phyloP scores from a whole-genome alignment of 306 rosid genomes.

The Rubus idaeus region DNA sequence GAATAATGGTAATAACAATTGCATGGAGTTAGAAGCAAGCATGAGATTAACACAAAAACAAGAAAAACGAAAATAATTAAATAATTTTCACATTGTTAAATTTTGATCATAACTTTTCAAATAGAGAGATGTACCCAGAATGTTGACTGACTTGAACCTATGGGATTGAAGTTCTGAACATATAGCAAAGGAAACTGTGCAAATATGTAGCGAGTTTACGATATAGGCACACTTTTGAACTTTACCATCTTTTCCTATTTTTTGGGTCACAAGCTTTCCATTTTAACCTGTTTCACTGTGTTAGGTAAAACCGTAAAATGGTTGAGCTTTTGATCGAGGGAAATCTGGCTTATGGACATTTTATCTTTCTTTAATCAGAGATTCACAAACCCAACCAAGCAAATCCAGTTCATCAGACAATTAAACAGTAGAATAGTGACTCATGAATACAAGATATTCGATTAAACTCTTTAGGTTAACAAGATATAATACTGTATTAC shows the following conservation, averaged over 20 bases:
- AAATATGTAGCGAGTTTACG: background rate
- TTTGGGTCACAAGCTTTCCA: slow-evolving; percentile 18
- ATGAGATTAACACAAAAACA: background rate
- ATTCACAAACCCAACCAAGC: too few relatives aligned
- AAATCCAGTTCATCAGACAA: background rate
- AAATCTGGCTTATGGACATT: too few relatives aligned
- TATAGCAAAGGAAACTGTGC: background rate
- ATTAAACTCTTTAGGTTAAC: background rate
- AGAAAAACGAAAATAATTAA: background rate
- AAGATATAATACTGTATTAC: background rate
- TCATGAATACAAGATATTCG: background rate
- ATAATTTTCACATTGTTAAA: too few relatives aligned
- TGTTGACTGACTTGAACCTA: background rate
- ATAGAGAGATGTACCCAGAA: background rate
- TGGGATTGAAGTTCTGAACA: background rate
- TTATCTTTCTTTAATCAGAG: too few relatives aligned
- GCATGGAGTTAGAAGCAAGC: background rate
- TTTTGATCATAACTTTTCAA: too few relatives aligned
- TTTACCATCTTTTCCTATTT: background rate
- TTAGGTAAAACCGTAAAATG: background rate
- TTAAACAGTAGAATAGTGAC: background rate
- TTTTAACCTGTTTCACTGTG: background rate
- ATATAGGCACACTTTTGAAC: background rate
- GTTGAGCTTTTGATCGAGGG: background rate
- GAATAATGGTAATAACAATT: background rate